A percentile compares a stretch with the other conserved stretches of the same genome.
These are phyloP conservation scores for Colletotrichum viniferum DNA, from an alignment of 2,329 filamentous ascomycete genomes.

Conservation along the genomic window DNA sequence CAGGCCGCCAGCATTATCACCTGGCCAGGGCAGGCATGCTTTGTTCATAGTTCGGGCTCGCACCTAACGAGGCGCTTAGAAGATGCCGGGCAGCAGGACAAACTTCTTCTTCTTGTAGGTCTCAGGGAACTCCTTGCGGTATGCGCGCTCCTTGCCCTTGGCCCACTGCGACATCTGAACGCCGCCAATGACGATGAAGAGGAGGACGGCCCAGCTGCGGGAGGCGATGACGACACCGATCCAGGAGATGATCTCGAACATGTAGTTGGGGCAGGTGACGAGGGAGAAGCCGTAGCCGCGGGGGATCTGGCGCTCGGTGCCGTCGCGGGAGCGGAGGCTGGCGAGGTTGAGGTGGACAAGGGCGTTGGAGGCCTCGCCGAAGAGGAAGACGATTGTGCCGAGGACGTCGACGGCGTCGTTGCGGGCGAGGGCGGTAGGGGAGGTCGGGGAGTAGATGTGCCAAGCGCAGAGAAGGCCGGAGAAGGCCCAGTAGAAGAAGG, in stretches of 20 bases:
- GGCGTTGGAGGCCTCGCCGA: constrained; percentile 83
- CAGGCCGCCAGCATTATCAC: not conserved
- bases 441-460: constrained; percentile 81
- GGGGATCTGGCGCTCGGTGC: constrained; percentile 88
- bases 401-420: constrained; percentile 62
- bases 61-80: constrained; percentile 46
- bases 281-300: constrained; percentile 80
- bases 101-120: constrained; percentile 95
- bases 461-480: constrained; percentile 82
- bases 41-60: not conserved
- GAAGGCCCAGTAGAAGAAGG: constrained; percentile 88
- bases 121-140: constrained; percentile 88
- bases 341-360: constrained; percentile 81
- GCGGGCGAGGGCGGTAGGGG: constrained; percentile 62
- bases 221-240: constrained; percentile 79
- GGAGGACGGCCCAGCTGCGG: constrained; percentile 75
- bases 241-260: constrained; percentile 92
- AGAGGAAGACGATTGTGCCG: constrained; percentile 73
- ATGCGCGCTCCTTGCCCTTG: constrained; percentile 87
- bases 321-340: constrained; percentile 76
- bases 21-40: not conserved
- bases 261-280: constrained; percentile 97
- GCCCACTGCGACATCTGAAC: constrained; percentile 88
- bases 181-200: constrained; percentile 77
- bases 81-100: constrained; percentile 79